Evolutionary conservation across 2,329 filamentous ascomycete species (phyloP), one percentile per base, ranked within the genome.

Genomic region (Fusarium sp.): DNA sequence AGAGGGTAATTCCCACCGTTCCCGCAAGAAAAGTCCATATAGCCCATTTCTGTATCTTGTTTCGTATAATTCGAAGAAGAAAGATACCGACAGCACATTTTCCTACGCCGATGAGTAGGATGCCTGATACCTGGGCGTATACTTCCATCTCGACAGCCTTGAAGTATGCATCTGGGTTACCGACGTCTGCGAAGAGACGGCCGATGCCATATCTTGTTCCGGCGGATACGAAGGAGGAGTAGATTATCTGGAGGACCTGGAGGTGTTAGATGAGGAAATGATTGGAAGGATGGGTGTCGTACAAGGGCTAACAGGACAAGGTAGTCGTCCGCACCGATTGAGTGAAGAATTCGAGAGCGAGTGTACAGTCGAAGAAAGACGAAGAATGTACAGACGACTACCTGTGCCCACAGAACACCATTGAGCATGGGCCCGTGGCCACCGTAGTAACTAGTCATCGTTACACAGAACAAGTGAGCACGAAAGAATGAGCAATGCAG

Each of bases 41-140:
- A 2, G 66, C 66, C 0, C 12, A 48, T 13, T 47, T 69, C 18
- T 70, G 66, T 8, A 56, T 56, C 0, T 52, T 66, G 16, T 70
- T 69, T 0, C 53, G 62, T 0, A 70, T 66, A 8, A 69, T 70
- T 0, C 62, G 65, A 0, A 70, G 38, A 0, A 70, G 11, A 13
- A 69, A 70, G 4, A 69, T 40, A 1, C 67, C 67, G 0, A 70
- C 65, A 4, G 67, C 62, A 7, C 47, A 62, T 12, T 70, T 69
- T 0, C 67, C 67, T 0, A 69, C 13, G 0, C 65, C 67, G 4
- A 69, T 70, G 1, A 69, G 57, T 25, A 70, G 22, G 0, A 70
- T 3, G 0, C 65, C 65, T 0, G 53, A 49, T 1, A 65, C 61
- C 13, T 69, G 67, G 13, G 61, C 62, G 15, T 66, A 62, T 1